Base-by-base conservation (phyloP, 495 filamentous ascomycete species). In the Tuber magnatum region DNA sequence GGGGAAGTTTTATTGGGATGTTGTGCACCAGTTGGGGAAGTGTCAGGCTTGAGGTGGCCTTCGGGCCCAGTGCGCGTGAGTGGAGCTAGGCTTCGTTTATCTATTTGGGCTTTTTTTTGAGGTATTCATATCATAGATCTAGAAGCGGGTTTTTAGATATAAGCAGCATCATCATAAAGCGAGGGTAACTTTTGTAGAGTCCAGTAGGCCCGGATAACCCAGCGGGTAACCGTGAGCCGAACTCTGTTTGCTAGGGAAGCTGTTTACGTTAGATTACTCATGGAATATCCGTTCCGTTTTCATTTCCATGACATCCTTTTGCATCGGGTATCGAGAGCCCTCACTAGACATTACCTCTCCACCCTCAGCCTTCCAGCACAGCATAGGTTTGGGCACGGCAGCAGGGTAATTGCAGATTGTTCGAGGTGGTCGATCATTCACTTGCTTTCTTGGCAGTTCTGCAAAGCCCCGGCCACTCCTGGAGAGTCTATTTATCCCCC, bases 11-110 rank as follows among this genome's bases (percentile, higher is more conserved):
- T 65, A 65, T 20, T 65, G 56, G 56, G 56, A 65, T 14, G 56
- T 65, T 20, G 56, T 65, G 56, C 56, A 65, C 56, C 28, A 65
- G 14, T 65, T 65, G 56, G 56, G 56, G 28, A 65, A 65, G 56
- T 65, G 56, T 5, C 56, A 65, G 32, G 56, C 56, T 18, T 65
- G 28, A 35, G 56, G 28, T 65, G 28, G 12, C 51, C n/a, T 32
- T 14, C 12, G 22, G n/a, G n/a, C 28, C 51, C 28, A 35, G 56
- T 32, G 14, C 5, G 56, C 4, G 12, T 2, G 28, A 35, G 28
- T 65, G 28, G 28, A 65, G 9, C 28, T 20, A 20, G 32, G 14
- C 28, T 65, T 65, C 56, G 18, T 35, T 65, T 32, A 20, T 65
- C 14, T 8, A 35, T 65, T 65, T 32, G 14, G 28, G 46, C 14